A percentile compares a stretch with the other conserved stretches of the same genome.
Evolutionary conservation across 1,284 basidiomycete genomes (phyloP).

Genomic region (Ustilago vetiveriae): DNA sequence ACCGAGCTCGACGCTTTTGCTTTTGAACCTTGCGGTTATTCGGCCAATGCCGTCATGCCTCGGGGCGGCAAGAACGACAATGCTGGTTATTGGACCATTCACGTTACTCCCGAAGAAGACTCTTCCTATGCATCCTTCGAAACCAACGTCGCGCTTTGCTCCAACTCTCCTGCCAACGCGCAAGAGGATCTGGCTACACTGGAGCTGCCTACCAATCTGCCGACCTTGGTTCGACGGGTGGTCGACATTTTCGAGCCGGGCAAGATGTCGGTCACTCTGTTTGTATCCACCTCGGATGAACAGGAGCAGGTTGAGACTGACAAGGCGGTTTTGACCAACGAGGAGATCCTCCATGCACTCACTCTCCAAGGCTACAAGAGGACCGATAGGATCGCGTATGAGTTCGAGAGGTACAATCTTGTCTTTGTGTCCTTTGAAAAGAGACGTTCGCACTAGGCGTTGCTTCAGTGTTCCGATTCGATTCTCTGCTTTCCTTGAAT

Average conservation of each 20-base stretch:
- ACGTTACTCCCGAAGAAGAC: slow-evolving; percentile 96
- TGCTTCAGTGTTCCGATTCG: too few relatives aligned
- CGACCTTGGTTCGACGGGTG: slow-evolving; percentile 84
- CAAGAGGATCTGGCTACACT: slow-evolving; percentile 1
- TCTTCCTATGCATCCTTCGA: slow-evolving; percentile 99
- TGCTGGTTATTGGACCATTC: slow-evolving; percentile 87
- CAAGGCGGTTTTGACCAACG: slow-evolving; percentile 44
- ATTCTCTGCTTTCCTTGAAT: too few relatives aligned
- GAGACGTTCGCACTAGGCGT: slow-evolving; percentile 12
- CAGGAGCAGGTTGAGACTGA: slow-evolving; percentile 60
- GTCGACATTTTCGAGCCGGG: slow-evolving; percentile 92
- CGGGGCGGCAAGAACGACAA: slow-evolving; percentile 38
- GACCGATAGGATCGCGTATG: slow-evolving; percentile 97
- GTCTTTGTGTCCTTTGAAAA: slow-evolving; percentile 71
- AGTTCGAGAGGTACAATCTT: slow-evolving; percentile 93
- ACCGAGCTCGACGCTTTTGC: slow-evolving; percentile 91
- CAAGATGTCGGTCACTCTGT: slow-evolving; percentile 86
- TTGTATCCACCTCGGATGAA: slow-evolving; percentile 76
- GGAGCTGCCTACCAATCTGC: slow-evolving; percentile 69
- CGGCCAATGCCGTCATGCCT: slow-evolving; percentile 82
- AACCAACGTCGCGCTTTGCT: slow-evolving; percentile 87
- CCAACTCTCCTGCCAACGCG: slow-evolving; percentile 61
- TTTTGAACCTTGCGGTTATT: slow-evolving; percentile 96
- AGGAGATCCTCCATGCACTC: slow-evolving; percentile 62
- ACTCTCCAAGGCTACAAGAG: slow-evolving; percentile 70